Base-by-base conservation (phyloP, 306 rosid genomes). In the Myrica gale region DNA sequence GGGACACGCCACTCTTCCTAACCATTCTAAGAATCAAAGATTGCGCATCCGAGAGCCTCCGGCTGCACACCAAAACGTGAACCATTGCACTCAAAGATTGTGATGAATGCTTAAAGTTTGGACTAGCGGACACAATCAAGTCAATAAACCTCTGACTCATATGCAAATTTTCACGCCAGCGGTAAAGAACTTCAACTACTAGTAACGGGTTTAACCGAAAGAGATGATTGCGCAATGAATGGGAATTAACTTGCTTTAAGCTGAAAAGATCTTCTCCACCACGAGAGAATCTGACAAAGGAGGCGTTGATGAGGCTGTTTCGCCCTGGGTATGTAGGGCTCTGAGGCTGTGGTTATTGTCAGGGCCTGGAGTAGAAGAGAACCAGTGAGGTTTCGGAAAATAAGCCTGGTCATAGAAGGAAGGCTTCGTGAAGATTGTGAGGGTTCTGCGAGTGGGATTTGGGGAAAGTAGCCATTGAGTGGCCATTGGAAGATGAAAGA, bases 31-130 rank as follows among this genome's bases (percentile, higher is more conserved):
- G 91, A 75, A 94, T 73, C 65, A 88, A 76, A 9, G 89, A 83
- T 65, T 94, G 98, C 1, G 98, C 98, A 76, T 94, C 91, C 3
- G 90, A 80, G 2, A 84, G 80, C 68, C 86, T 94, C 79, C 87
- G 70, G 44, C 81, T 19, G 3, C 85, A 79, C 54, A 94, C 82
- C 74, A 92, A 78, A 43, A 88, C 54, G 68, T 95, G 92, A 69
- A 87, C 68, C 87, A 92, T 85, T 0, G 86, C 81, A 84, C 89
- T 81, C 76, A 88, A 74, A 3, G 96, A 90, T 65, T 53, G 73
- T 0, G 90, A 82, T 0, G 96, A 83, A 68, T 88, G 91, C 82
- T 75, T 89, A 48, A 88, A 80, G 26, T 84, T 74, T 1, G 93
- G 90, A 71, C 76, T 78, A 32, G 74, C 53, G 16, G 74, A 69